A percentile compares a stretch with the other conserved stretches of the same genome.
These are phyloP conservation scores for Kwoniella dejecticola DNA, from an alignment of 768 basidiomycete species.

Conservation along the genomic window DNA sequence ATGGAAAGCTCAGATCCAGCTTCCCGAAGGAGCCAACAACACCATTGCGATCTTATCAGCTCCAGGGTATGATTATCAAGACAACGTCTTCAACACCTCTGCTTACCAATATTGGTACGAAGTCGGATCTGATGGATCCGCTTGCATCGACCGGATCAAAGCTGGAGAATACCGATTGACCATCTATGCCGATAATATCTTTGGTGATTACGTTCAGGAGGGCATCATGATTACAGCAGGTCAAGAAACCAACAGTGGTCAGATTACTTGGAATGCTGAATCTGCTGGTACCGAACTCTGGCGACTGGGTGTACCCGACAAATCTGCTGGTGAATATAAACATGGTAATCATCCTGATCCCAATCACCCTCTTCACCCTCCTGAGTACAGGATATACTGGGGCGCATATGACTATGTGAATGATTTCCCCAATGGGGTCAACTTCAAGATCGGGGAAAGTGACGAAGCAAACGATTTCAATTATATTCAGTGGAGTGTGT, in stretches of 20 bases:
- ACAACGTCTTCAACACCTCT: slow-evolving; percentile 22
- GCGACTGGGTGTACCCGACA: slow-evolving; percentile 39
- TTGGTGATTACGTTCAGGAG: slow-evolving; percentile 36
- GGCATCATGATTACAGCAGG: slow-evolving; percentile 24
- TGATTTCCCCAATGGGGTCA: slow-evolving; percentile 42
- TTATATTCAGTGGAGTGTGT: neutral
- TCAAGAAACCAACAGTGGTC: neutral
- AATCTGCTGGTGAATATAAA: slow-evolving; percentile 34
- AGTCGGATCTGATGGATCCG: slow-evolving; percentile 21
- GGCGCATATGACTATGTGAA: slow-evolving; percentile 37
- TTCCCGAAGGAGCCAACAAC: slow-evolving; percentile 26
- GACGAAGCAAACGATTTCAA: slow-evolving; percentile 24
- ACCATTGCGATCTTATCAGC: slow-evolving; percentile 29
- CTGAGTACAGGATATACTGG: slow-evolving; percentile 41
- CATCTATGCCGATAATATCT: slow-evolving; percentile 37
- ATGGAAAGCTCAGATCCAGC: slow-evolving; percentile 20
- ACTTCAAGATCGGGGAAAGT: slow-evolving; percentile 33
- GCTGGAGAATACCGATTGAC: slow-evolving; percentile 39
- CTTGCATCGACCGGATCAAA: slow-evolving; percentile 32
- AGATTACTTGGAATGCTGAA: slow-evolving; percentile 23
- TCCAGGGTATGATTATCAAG: slow-evolving; percentile 34
- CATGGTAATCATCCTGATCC: slow-evolving; percentile 35
- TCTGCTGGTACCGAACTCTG: slow-evolving; percentile 31
- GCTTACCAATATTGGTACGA: slow-evolving; percentile 43
- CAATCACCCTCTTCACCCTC: slow-evolving; percentile 29